Percentiles rank a stretch among this genome's conserved stretches.
These are phyloP conservation scores for Diplosphaera chodatii DNA, from an alignment of 139 green algal genomes.

Conservation along the genomic window DNA sequence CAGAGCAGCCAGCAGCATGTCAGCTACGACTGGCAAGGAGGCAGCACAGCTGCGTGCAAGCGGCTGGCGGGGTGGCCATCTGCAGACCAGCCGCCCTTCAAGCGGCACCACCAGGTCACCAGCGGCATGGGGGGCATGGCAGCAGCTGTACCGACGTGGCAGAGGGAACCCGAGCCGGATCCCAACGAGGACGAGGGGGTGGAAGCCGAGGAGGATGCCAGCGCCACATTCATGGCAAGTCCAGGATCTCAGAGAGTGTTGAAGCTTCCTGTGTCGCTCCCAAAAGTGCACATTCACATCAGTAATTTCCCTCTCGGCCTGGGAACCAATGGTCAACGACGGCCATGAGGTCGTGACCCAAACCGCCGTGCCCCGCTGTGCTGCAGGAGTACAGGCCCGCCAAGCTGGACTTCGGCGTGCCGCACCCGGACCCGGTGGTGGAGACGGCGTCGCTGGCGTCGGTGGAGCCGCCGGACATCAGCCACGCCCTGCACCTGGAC, in stretches of 20 bases:
- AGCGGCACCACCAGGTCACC: background rate
- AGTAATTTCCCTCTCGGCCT: no score
- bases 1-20: background rate
- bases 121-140: background rate
- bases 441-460: constrained; percentile 47
- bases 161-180: constrained; percentile 1
- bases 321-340: no score
- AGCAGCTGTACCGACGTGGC: background rate
- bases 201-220: constrained; percentile 15
- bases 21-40: no score
- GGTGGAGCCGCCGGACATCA: constrained; percentile 45
- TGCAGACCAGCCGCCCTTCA: background rate
- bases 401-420: constrained; percentile 34
- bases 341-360: no score
- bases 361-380: no score
- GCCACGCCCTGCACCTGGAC: constrained; percentile 25
- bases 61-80: no score
- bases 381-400: constrained; percentile 34
- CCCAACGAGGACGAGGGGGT: constrained; percentile 22
- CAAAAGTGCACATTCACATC: no score
- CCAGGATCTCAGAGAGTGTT: no score
- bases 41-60: background rate
- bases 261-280: no score
- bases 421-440: constrained; percentile 52
- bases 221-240: constrained; percentile 25